A percentile compares a stretch with the other conserved stretches of the same genome.
phyloP scores from a whole-genome alignment of 495 filamentous ascomycete species.

The Talaromyces proteolyticus region DNA sequence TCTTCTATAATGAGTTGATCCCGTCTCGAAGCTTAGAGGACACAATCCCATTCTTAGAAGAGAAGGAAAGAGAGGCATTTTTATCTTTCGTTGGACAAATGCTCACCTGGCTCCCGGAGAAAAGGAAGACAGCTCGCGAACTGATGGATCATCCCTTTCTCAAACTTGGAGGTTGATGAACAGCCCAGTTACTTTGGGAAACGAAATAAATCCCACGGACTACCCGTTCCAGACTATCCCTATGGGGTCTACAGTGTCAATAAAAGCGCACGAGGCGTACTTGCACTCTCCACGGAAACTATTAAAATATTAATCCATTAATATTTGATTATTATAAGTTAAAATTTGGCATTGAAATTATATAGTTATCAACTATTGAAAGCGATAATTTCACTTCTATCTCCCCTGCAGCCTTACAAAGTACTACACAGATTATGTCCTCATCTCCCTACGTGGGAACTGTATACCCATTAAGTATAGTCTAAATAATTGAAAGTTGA shows the following conservation, averaged over 20 bases:
- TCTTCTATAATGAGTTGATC: conserved; percentile 15
- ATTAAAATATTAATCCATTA: too few species aligned
- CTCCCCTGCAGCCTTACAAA: too few species aligned
- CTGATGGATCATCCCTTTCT: conserved; percentile 1
- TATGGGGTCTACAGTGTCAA: not conserved
- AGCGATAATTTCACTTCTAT: too few species aligned
- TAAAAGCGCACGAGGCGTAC: too few species aligned
- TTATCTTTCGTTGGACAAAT: conserved; percentile 20
- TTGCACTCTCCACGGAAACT: too few species aligned
- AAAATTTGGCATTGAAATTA: too few species aligned
- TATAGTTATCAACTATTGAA: too few species aligned
- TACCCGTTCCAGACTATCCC: not conserved
- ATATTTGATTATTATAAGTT: too few species aligned
- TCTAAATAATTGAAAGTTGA: too few species aligned
- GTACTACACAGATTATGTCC: too few species aligned
- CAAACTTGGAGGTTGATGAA: not conserved
- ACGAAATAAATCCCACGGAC: not conserved
- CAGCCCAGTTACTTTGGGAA: not conserved
- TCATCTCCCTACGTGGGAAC: too few species aligned
- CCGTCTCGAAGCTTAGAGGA: conserved; percentile 12
- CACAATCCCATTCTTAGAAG: conserved; percentile 7
- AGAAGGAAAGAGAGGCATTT: conserved; percentile 18
- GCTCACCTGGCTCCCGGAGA: not conserved
- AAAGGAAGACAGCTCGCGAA: not conserved
- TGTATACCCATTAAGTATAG: too few species aligned